These are phyloP conservation scores for Termitomyces sp. DNA, from an alignment of 768 basidiomycete species.

Conservation along the genomic window DNA sequence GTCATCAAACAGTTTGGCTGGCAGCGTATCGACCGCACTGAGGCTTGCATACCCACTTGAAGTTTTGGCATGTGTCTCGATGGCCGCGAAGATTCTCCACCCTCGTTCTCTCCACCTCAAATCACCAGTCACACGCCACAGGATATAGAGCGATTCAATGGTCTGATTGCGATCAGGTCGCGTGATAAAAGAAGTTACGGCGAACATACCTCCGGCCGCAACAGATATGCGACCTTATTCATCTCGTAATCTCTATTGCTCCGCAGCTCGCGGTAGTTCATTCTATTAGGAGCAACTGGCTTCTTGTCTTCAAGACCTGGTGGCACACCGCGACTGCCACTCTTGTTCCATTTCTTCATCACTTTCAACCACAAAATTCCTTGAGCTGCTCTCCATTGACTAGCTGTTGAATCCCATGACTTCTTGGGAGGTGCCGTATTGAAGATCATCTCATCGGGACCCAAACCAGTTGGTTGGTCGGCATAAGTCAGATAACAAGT, in stretches of 20 bases:
- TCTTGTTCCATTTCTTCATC: slow-evolving; percentile 45
- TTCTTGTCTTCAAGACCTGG: slow-evolving; percentile 50
- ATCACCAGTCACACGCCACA: slow-evolving; percentile 72
- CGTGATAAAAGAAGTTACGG: not conserved
- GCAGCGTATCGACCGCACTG: slow-evolving; percentile 39
- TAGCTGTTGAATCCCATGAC: slow-evolving; percentile 16
- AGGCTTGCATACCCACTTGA: slow-evolving; percentile 61
- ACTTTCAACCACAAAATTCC: slow-evolving; percentile 45
- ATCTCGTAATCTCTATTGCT: slow-evolving; percentile 53
- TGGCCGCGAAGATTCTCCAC: slow-evolving; percentile 67
- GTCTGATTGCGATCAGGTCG: slow-evolving; percentile 41
- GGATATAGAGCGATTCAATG: slow-evolving; percentile 66
- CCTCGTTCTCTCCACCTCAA: slow-evolving; percentile 66
- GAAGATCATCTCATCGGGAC: slow-evolving; percentile 57
- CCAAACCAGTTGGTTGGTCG: slow-evolving; percentile 66
- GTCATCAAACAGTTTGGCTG: slow-evolving; percentile 41
- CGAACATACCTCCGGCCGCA: slow-evolving; percentile 66
- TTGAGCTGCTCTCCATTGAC: slow-evolving; percentile 18
- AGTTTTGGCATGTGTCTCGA: slow-evolving; percentile 59
- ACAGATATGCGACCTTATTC: slow-evolving; percentile 44
- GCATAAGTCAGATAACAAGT: slow-evolving; percentile 71
- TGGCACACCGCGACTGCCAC: slow-evolving; percentile 42
- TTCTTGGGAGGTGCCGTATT: slow-evolving; percentile 22
- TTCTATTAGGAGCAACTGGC: slow-evolving; percentile 32
- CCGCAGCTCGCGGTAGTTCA: slow-evolving; percentile 22